phyloP scores from a whole-genome alignment of 306 rosid species.

The Canavalia ensiformis region DNA sequence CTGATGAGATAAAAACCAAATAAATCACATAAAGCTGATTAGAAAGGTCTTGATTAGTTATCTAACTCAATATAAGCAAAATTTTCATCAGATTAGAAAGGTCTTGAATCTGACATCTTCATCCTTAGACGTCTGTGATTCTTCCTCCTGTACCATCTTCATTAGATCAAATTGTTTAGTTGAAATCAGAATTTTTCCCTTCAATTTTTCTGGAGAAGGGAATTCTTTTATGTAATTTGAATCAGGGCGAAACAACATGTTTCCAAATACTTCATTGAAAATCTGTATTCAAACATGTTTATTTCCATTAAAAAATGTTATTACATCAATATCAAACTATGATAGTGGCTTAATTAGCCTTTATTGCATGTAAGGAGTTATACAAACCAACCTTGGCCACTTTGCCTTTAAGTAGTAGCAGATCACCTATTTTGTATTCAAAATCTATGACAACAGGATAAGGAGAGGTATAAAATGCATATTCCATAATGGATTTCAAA shows the following conservation, averaged over 20 bases:
- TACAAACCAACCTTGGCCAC: conserved; percentile 70
- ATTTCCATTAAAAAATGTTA: not conserved
- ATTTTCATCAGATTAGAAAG: not conserved
- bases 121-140: not conserved
- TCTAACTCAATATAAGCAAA: not conserved
- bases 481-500: conserved; percentile 62
- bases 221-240: conserved; percentile 44
- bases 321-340: not conserved
- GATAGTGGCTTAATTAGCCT: not conserved
- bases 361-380: not conserved
- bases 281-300: conserved; percentile 53
- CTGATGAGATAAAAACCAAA: not conserved
- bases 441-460: conserved; percentile 86
- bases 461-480: conserved; percentile 70
- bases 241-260: conserved; percentile 54
- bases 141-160: conserved; percentile 48
- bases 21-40: not conserved
- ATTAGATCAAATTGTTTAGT: conserved; percentile 80
- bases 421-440: conserved; percentile 73
- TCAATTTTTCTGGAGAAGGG: conserved; percentile 74
- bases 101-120: not conserved
- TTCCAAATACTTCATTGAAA: conserved; percentile 62
- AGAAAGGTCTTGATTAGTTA: not conserved
- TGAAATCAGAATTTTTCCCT: conserved; percentile 69
- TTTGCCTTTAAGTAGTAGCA: conserved; percentile 61